Percentiles rank a stretch among this genome's conserved stretches.
phyloP scores from a whole-genome alignment of 441 rosid species.

The Pelargonium exstipulatum region DNA sequence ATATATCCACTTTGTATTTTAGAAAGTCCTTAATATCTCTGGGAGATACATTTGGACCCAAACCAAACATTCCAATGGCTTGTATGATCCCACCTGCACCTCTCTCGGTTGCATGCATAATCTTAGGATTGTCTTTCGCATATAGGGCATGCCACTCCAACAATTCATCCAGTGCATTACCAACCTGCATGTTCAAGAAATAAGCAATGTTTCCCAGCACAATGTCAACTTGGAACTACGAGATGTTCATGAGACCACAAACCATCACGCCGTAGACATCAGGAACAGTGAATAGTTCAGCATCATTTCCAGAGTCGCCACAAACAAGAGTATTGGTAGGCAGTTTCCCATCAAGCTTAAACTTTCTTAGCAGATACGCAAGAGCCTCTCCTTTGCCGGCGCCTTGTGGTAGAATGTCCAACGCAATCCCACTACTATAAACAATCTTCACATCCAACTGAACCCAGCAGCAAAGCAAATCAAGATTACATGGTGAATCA shows the following conservation, averaged over 20 bases:
- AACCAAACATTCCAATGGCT: constrained; percentile 81
- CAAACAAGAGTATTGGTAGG: constrained; percentile 77
- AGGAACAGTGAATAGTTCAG: constrained; percentile 77
- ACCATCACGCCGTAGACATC: constrained; percentile 87
- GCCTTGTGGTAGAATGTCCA: constrained; percentile 91
- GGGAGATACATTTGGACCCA: constrained; percentile 78
- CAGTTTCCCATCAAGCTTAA: constrained; percentile 54
- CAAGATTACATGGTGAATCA: not conserved
- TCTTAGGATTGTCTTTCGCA: constrained; percentile 69
- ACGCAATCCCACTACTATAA: constrained; percentile 92
- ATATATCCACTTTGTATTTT: constrained; percentile 30
- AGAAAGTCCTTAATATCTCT: constrained; percentile 56
- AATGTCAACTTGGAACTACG: not conserved
- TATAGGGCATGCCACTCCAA: constrained; percentile 80
- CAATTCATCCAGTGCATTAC: constrained; percentile 92
- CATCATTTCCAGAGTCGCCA: constrained; percentile 94
- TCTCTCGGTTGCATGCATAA: constrained; percentile 74
- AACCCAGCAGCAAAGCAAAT: constrained; percentile 3
- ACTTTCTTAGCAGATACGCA: constrained; percentile 68
- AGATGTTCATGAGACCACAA: constrained; percentile 11
- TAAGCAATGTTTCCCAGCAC: not conserved
- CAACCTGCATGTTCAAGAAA: constrained; percentile 41
- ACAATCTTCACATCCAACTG: constrained; percentile 91
- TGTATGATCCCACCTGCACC: constrained; percentile 88
- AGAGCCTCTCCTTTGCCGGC: constrained; percentile 99